Conservation (phyloP, 78 protist genomes). For the slime mould (Dictyostelium discoideum) region DNA sequence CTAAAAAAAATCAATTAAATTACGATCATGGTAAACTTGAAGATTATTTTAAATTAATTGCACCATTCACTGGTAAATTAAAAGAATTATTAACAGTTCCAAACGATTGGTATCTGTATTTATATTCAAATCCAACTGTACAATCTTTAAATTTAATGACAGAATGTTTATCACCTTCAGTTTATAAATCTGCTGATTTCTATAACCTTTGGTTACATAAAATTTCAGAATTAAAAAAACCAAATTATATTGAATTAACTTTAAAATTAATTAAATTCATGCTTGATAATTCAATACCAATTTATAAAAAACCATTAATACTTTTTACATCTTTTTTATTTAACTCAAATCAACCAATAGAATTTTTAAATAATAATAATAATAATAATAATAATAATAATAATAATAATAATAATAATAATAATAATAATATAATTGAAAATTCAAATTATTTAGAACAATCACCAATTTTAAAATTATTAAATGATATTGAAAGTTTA, state of each 20-base stretch:
- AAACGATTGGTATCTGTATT: neutral
- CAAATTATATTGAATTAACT: neutral
- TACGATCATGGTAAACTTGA: neutral
- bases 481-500: neutral
- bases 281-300: neutral
- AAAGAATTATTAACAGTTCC: neutral
- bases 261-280: neutral
- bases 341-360: neutral
- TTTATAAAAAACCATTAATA: neutral
- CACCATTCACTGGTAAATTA: neutral
- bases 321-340: neutral
- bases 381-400: neutral
- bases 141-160: neutral
- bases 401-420: too few species aligned
- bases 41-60: neutral
- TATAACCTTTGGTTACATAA: slow-evolving; percentile 2
- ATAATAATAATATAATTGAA: too few species aligned
- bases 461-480: neutral
- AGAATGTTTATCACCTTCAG: neutral
- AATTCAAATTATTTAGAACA: too few species aligned
- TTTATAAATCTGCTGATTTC: neutral
- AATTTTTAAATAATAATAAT: neutral
- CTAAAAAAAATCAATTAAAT: neutral
- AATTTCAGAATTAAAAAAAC: neutral
- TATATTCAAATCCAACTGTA: neutral